These are phyloP conservation scores for Daldinia eschscholtzii DNA, from an alignment of 2,329 filamentous ascomycete species.

Conservation along the genomic window DNA sequence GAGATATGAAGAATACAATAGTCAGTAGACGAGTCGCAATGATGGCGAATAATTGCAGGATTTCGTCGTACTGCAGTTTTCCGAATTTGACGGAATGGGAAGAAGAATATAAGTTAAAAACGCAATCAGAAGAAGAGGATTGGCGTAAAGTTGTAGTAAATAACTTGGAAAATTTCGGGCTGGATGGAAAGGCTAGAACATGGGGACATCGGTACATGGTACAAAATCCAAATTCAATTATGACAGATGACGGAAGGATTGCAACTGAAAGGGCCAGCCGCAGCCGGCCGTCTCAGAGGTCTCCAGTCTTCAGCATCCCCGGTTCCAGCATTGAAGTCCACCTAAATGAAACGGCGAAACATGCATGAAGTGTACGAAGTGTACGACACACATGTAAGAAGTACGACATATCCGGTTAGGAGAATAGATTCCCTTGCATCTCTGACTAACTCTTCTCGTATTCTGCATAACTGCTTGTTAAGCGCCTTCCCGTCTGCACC, in stretches of 20 bases:
- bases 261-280: constrained; percentile 11
- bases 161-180: constrained; percentile 22
- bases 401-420: neutral
- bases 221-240: constrained; percentile 31
- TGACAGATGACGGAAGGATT: constrained; percentile 38
- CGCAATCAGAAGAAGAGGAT: constrained; percentile 13
- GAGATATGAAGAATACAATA: constrained; percentile 35
- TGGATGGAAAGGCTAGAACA: constrained; percentile 4
- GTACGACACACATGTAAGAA: neutral
- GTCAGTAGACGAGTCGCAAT: constrained; percentile 31
- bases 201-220: constrained; percentile 14
- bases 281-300: constrained; percentile 7
- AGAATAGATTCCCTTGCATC: neutral
- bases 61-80: constrained; percentile 23
- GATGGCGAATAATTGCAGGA: constrained; percentile 25
- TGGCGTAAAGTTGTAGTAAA: constrained; percentile 20
- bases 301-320: neutral
- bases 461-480: neutral
- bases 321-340: constrained; percentile 7
- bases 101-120: constrained; percentile 19
- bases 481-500: neutral
- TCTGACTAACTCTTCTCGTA: neutral
- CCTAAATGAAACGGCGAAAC: constrained; percentile 11
- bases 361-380: neutral
- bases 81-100: constrained; percentile 31